phyloP scores from a whole-genome alignment of 164 flowering plant species.

The Sedum album region DNA sequence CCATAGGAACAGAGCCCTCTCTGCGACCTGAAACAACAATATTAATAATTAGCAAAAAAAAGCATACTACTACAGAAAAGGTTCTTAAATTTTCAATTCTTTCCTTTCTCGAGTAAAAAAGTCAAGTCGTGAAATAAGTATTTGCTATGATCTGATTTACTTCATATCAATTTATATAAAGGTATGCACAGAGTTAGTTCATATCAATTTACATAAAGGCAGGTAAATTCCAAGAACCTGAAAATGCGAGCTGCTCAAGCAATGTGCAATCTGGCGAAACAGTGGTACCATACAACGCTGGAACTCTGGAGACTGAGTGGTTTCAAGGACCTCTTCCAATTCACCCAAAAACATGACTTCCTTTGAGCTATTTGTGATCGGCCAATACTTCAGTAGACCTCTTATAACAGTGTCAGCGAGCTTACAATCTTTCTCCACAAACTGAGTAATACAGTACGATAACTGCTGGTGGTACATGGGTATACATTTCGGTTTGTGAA shows the following conservation, averaged over 20 bases:
- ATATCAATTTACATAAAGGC: too few species aligned
- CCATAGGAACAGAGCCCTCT: neutral
- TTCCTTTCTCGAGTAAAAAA: neutral
- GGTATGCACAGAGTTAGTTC: too few species aligned
- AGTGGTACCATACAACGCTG: neutral
- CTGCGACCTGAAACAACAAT: neutral
- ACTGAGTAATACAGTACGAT: slow-evolving; percentile 50
- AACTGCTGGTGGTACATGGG: slow-evolving; percentile 52
- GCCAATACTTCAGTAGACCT: slow-evolving; percentile 48
- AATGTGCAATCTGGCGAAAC: neutral
- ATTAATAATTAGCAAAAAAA: neutral
- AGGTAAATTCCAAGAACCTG: neutral
- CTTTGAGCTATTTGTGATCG: slow-evolving; percentile 42
- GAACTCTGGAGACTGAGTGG: slow-evolving; percentile 11
- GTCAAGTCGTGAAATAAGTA: neutral
- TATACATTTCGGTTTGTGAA: slow-evolving; percentile 54
- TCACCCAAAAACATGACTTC: slow-evolving; percentile 50
- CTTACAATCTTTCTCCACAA: slow-evolving; percentile 59
- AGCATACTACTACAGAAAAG: neutral
- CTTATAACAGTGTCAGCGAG: slow-evolving; percentile 61
- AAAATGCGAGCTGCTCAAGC: neutral
- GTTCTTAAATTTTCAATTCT: neutral
- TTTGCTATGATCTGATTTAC: neutral
- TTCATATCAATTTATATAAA: too few species aligned
- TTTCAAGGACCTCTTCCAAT: slow-evolving; percentile 31